Conservation (phyloP, 2,329 filamentous ascomycete species). For the Alternaria postmessia region DNA sequence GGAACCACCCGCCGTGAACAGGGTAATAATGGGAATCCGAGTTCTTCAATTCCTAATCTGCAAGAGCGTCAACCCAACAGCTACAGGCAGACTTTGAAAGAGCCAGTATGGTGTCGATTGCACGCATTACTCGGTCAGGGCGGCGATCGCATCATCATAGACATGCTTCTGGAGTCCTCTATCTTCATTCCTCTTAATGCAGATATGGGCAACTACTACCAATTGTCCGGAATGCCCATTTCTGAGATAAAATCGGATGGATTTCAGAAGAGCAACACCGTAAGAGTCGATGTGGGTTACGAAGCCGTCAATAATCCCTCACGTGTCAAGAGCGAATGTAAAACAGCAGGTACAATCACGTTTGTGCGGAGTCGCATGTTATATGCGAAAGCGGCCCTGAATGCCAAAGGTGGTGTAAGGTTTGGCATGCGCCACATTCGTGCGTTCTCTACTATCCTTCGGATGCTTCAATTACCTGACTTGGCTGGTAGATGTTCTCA, state of each 20-base stretch:
- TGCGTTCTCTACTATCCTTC: constrained; percentile 56
- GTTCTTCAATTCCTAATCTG: constrained; percentile 70
- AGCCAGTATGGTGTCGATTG: constrained; percentile 76
- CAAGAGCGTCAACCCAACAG: constrained; percentile 71
- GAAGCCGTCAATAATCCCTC: constrained; percentile 3
- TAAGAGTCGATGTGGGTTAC: neutral
- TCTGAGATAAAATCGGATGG: constrained; percentile 53
- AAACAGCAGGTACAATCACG: constrained; percentile 66
- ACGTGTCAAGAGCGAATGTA: constrained; percentile 18
- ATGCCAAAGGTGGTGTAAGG: constrained; percentile 70
- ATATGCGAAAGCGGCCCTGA: constrained; percentile 79
- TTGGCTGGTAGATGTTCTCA: constrained; percentile 73
- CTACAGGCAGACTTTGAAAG: constrained; percentile 73
- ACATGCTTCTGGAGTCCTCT: constrained; percentile 78
- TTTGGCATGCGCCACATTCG: constrained; percentile 84
- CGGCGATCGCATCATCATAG: constrained; percentile 79
- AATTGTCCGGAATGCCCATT: constrained; percentile 76
- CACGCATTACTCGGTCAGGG: constrained; percentile 76
- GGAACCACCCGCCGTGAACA: constrained; percentile 37
- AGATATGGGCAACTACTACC: constrained; percentile 72
- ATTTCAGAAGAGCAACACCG: constrained; percentile 8
- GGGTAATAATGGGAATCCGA: constrained; percentile 42
- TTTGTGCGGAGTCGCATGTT: constrained; percentile 87
- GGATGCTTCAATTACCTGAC: constrained; percentile 20
- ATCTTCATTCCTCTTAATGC: constrained; percentile 72